A percentile compares a stretch with the other conserved stretches of the same genome.
Evolutionary conservation across 257 asterid species (phyloP).

Genomic region (Gynochthodes officinalis): DNA sequence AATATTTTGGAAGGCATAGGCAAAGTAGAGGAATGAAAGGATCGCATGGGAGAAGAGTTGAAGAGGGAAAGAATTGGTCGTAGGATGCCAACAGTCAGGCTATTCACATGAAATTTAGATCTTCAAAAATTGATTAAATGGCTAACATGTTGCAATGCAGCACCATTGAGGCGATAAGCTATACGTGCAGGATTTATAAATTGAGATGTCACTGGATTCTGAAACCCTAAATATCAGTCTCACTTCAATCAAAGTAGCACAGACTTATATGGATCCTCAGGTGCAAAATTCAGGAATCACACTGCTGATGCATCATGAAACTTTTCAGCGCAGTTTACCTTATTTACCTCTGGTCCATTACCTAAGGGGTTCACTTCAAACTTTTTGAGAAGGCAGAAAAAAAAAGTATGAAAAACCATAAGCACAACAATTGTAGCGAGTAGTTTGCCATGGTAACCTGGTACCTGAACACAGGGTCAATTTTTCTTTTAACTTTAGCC

Average conservation of each 20-base stretch:
- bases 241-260: neutral
- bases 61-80: neutral
- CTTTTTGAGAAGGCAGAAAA: neutral
- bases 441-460: slow-evolving; percentile 2
- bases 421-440: neutral
- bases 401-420: neutral
- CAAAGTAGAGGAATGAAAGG: neutral
- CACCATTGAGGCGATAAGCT: neutral
- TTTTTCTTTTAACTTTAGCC: slow-evolving; percentile 42
- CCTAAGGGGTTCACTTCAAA: neutral
- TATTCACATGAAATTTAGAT: neutral
- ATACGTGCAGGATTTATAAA: neutral
- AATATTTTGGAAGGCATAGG: neutral
- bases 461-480: slow-evolving; percentile 49
- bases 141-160: neutral
- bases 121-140: neutral
- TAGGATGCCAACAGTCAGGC: neutral
- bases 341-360: neutral
- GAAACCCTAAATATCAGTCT: neutral
- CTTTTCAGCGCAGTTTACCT: neutral
- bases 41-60: neutral
- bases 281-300: neutral
- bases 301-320: neutral
- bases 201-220: neutral
- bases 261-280: neutral